Conservation (phyloP, 768 basidiomycete species). For the Suillus paluster region DNA sequence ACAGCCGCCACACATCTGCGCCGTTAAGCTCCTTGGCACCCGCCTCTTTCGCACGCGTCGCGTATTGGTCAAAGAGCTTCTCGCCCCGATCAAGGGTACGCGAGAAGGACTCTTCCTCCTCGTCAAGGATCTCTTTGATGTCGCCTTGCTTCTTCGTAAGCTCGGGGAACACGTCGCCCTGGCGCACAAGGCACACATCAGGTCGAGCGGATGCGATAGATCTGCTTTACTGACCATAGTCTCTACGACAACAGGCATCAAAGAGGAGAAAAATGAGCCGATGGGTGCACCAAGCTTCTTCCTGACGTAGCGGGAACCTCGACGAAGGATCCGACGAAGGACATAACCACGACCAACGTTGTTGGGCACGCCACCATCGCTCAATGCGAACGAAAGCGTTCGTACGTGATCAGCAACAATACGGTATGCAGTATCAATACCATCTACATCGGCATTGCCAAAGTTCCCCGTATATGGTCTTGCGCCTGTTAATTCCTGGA, state of each 20-base stretch:
- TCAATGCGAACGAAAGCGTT: constrained; percentile 93
- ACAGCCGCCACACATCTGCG: constrained; percentile 95
- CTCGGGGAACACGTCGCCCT: constrained; percentile 93
- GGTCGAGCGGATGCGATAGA: not conserved
- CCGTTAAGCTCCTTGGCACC: constrained; percentile 75
- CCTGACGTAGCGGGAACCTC: constrained; percentile 94
- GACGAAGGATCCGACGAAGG: constrained; percentile 87
- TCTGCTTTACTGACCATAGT: constrained; percentile 66
- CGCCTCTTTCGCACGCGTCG: constrained; percentile 62
- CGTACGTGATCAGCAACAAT: constrained; percentile 97
- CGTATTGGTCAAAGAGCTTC: constrained; percentile 92
- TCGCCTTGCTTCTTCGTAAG: constrained; percentile 80
- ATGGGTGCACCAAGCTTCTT: constrained; percentile 94
- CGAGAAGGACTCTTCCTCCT: constrained; percentile 97
- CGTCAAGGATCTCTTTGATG: constrained; percentile 93
- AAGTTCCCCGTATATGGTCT: constrained; percentile 89
- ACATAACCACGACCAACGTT: constrained; percentile 98
- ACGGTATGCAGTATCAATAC: constrained; percentile 96
- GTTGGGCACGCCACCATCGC: constrained; percentile 95
- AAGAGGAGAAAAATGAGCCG: constrained; percentile 92
- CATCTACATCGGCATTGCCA: constrained; percentile 92
- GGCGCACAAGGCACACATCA: constrained; percentile 15
- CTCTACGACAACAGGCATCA: constrained; percentile 88
- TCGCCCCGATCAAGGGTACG: constrained; percentile 98
- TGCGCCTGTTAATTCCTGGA: constrained; percentile 88